Evolutionary conservation across 805 yeast genomes (phyloP).

Genomic region (Wickerhamiella parazyma): DNA sequence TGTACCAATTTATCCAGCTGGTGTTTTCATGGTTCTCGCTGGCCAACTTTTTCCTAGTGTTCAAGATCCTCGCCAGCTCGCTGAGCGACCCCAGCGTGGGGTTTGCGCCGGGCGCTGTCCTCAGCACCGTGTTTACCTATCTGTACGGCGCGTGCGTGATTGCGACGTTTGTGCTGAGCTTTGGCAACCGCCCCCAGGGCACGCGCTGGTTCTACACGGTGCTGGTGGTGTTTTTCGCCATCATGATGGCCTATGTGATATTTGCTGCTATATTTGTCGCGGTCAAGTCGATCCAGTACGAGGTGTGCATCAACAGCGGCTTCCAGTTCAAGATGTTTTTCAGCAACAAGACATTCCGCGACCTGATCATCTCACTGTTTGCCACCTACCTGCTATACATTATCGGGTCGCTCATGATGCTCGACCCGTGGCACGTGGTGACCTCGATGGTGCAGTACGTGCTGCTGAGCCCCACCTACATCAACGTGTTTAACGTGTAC

Average conservation of each 20-base stretch:
- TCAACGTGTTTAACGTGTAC: conserved; percentile 82
- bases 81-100: conserved; percentile 49
- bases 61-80: conserved; percentile 71
- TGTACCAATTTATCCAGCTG: conserved; percentile 62
- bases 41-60: conserved; percentile 80
- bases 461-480: conserved; percentile 73
- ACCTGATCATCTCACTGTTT: conserved; percentile 68
- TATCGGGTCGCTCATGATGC: conserved; percentile 60
- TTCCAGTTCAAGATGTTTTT: conserved; percentile 30
- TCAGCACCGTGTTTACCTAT: conserved; percentile 75
- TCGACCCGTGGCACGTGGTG: conserved; percentile 88
- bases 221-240: conserved; percentile 69
- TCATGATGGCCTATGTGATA: conserved; percentile 76
- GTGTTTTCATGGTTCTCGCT: conserved; percentile 86
- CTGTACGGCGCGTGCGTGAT: conserved; percentile 66
- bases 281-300: conserved; percentile 51
- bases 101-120: conserved; percentile 59
- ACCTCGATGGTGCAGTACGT: conserved; percentile 78
- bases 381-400: conserved; percentile 77
- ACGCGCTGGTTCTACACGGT: conserved; percentile 64
- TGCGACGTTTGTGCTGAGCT: conserved; percentile 74
- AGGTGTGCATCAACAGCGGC: conserved; percentile 32
- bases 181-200: conserved; percentile 91
- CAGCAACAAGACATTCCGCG: conserved; percentile 58
- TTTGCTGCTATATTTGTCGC: conserved; percentile 78